Evolutionary conservation across 495 filamentous ascomycete genomes (phyloP).

Genomic region (Extremus antarcticus): DNA sequence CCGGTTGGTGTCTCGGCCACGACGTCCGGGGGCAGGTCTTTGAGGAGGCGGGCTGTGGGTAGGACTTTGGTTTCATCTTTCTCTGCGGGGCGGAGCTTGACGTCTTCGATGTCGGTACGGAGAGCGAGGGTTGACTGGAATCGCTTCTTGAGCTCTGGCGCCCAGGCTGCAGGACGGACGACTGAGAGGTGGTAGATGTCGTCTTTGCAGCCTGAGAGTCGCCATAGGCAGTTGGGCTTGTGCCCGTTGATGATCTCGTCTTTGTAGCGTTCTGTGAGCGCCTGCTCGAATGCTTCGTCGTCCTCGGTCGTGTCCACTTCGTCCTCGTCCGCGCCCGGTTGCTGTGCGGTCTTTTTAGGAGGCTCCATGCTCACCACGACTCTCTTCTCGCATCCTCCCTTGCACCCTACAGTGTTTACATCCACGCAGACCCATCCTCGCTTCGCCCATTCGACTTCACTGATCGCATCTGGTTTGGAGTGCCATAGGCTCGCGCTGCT

Average conservation of each 20-base stretch:
- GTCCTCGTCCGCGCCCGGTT: constrained; percentile 33
- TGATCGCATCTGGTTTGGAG: constrained; percentile 67
- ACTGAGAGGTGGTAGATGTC: constrained; percentile 34
- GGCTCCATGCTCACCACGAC: constrained; percentile 58
- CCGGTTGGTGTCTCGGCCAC: no score
- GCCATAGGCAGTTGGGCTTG: constrained; percentile 77
- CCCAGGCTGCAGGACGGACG: constrained; percentile 20
- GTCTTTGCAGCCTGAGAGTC: constrained; percentile 64
- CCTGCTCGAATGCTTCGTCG: constrained; percentile 35
- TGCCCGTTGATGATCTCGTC: constrained; percentile 65
- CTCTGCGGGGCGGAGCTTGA: neutral
- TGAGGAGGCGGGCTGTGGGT: neutral
- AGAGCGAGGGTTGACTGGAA: constrained; percentile 20
- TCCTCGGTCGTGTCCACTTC: constrained; percentile 8
- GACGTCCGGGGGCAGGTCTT: constrained; percentile 6
- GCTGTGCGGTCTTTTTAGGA: constrained; percentile 29
- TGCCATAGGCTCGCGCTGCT: constrained; percentile 82
- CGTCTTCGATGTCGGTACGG: constrained; percentile 14
- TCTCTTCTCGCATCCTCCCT: constrained; percentile 67
- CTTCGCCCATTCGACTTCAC: constrained; percentile 92
- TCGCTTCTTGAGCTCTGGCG: constrained; percentile 24
- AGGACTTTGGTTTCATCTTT: neutral
- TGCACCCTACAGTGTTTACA: constrained; percentile 70
- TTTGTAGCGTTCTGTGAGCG: constrained; percentile 66
- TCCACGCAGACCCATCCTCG: constrained; percentile 81